Conservation (phyloP, 805 yeast species). For the Cyberlindnera samutprakarnensis region DNA sequence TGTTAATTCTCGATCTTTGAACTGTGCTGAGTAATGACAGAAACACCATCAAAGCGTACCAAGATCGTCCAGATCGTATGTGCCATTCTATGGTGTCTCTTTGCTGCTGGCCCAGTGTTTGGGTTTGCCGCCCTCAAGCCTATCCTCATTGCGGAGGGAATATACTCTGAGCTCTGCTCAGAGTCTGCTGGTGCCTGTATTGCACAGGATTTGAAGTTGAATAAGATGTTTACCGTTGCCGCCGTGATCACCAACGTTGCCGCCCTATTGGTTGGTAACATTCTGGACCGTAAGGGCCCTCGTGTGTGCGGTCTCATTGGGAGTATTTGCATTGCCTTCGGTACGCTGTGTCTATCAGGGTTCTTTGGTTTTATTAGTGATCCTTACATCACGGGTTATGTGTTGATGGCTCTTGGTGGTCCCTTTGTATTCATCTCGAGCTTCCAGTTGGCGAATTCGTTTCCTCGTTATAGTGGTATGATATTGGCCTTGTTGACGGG, state of each 20-base stretch:
- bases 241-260: constrained; percentile 81
- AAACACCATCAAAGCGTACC: constrained; percentile 4
- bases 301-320: constrained; percentile 73
- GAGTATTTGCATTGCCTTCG: constrained; percentile 46
- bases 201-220: constrained; percentile 77
- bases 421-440: constrained; percentile 89
- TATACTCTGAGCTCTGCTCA: constrained; percentile 57
- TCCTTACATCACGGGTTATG: constrained; percentile 68
- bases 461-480: constrained; percentile 77
- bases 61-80: constrained; percentile 30
- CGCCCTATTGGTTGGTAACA: constrained; percentile 75
- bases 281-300: constrained; percentile 78
- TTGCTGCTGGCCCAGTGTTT: constrained; percentile 90
- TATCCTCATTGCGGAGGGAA: constrained; percentile 66
- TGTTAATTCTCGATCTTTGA: too few species aligned
- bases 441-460: constrained; percentile 83
- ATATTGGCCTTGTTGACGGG: constrained; percentile 81
- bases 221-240: constrained; percentile 76
- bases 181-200: constrained; percentile 36
- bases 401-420: constrained; percentile 78
- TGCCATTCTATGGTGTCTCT: constrained; percentile 79
- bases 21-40: too few species aligned
- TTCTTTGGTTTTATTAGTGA: constrained; percentile 35
- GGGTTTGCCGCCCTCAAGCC: constrained; percentile 96
- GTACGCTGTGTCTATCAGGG: constrained; percentile 43